Base-by-base conservation (phyloP, 164 flowering plant species). In the Aristolochia contorta region DNA sequence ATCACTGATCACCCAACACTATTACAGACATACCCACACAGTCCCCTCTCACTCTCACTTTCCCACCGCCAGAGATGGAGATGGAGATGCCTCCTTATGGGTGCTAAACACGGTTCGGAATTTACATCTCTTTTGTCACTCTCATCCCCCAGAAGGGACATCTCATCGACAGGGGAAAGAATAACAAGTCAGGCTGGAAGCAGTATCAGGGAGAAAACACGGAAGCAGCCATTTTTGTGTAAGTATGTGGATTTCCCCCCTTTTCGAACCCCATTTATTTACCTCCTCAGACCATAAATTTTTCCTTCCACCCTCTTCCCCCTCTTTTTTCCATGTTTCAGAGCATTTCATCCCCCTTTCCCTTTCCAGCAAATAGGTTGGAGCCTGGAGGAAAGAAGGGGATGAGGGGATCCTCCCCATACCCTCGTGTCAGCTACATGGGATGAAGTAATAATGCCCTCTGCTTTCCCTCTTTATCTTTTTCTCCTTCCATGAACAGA, bases 401-500 rank as follows among this genome's bases (percentile, higher is more conserved):
- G 33, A 5, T 19, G 0, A 18, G n/a, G 14, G 33, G 20, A 15
- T 47, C 49, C 45, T 58, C 27, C 24, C 13, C 3, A 24, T 16
- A 21, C 41, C 59, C 59, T 54, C 49, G 53, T 37, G 50, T 52
- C 58, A 32, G 50, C 57, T 62, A 12, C 57, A 37, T 16, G 49
- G 48, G 43, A 37, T 37, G 43, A 12, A 24, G 16, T 25, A 27
- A 48, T 49, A 49, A 60, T 60, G 30, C 63, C 12, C 47, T 49
- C 50, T 27, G 46, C 54, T 49, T 60, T 32, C 45, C 45, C 32
- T 60, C 43, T 30, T 60, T 60, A 46, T 27, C 51, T 47, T 59
- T 59, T 23, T 24, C 52, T n/a, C 12, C 19, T 12, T 47, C 43
- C 43, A 37, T 12, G 23, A 46, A 59, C 50, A 46, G 52, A 21